A percentile compares a stretch with the other conserved stretches of the same genome.
Conservation (phyloP, 768 basidiomycete genomes). For the Tylopilus felleus region DNA sequence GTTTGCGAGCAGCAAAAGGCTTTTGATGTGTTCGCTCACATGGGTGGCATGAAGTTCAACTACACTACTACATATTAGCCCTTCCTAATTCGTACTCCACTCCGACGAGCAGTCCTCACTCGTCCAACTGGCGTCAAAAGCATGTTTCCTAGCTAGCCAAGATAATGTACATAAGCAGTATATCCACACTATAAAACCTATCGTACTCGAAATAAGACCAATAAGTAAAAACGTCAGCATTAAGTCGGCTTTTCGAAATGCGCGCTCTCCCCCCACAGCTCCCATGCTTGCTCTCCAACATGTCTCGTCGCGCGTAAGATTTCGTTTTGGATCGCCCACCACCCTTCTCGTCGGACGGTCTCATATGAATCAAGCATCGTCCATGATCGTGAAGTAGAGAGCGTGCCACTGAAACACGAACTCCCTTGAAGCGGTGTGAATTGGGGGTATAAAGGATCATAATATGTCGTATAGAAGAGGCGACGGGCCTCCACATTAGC, state of each 20-base stretch:
- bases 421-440: conserved; percentile 48
- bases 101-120: neutral
- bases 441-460: conserved; percentile 75
- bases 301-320: conserved; percentile 38
- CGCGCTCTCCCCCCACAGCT: conserved; percentile 37
- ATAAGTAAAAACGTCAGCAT: conserved; percentile 18
- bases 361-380: conserved; percentile 36
- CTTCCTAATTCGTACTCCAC: neutral
- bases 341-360: conserved; percentile 40
- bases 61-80: neutral
- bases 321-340: conserved; percentile 36
- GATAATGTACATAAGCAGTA: conserved; percentile 17
- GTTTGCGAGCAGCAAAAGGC: neutral
- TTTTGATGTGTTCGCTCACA: conserved; percentile 18
- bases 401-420: conserved; percentile 28
- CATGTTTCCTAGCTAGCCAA: conserved; percentile 7
- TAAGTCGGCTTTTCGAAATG: conserved; percentile 30
- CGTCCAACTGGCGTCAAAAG: neutral
- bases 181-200: conserved; percentile 8
- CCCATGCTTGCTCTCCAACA: conserved; percentile 42
- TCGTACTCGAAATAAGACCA: conserved; percentile 15
- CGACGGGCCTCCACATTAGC: conserved; percentile 50
- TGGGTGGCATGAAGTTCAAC: conserved; percentile 26
- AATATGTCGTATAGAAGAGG: conserved; percentile 70
- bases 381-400: conserved; percentile 38